A percentile compares a stretch with the other conserved stretches of the same genome.
Evolutionary conservation across 2,329 filamentous ascomycete genomes (phyloP).

Genomic region (Curvularia hawaiiensis): DNA sequence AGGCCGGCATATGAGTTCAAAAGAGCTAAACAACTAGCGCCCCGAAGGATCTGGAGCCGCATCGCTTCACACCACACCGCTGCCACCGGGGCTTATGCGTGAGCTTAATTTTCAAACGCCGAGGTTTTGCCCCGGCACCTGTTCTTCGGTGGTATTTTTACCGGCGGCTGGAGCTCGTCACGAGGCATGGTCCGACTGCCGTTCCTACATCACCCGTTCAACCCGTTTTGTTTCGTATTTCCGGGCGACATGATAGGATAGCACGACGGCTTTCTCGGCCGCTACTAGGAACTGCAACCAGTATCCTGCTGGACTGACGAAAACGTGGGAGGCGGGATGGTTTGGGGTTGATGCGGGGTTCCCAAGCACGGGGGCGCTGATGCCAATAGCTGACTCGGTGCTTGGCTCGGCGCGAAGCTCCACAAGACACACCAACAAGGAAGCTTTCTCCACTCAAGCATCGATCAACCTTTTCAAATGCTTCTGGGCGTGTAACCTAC

Average conservation of each 20-base stretch:
- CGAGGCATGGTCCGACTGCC: constrained; percentile 8
- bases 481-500: constrained; percentile 24
- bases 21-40: constrained; percentile 55
- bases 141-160: constrained; percentile 4
- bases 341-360: constrained; percentile 18
- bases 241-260: neutral
- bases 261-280: neutral
- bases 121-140: constrained; percentile 1
- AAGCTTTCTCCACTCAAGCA: constrained; percentile 28
- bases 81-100: constrained; percentile 23
- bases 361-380: neutral
- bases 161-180: constrained; percentile 10
- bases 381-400: constrained; percentile 9
- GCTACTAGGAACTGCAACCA: neutral
- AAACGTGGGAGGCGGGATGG: constrained; percentile 7
- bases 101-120: constrained; percentile 2
- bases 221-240: neutral
- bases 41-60: constrained; percentile 50
- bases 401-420: constrained; percentile 19
- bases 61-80: constrained; percentile 17
- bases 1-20: constrained; percentile 50
- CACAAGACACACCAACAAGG: constrained; percentile 16
- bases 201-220: constrained; percentile 3
- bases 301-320: neutral
- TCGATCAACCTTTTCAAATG: constrained; percentile 13